A percentile compares a stretch with the other conserved stretches of the same genome.
Evolutionary conservation across 148 eudicot species (phyloP).

Genomic region (Camellia granthamiana): DNA sequence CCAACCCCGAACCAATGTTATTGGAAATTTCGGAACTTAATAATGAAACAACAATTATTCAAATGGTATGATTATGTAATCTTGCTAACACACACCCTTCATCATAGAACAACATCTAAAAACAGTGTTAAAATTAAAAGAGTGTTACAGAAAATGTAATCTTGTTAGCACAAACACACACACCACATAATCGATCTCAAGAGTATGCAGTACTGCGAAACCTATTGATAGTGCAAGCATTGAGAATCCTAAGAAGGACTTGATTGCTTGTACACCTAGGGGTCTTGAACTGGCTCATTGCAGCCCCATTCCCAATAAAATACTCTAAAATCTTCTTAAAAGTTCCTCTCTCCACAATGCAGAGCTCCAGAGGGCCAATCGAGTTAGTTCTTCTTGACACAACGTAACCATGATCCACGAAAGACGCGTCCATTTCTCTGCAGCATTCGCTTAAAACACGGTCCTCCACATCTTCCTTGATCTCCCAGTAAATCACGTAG

Average conservation of each 20-base stretch:
- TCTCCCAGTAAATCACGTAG: constrained; percentile 76
- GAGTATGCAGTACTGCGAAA: constrained; percentile 55
- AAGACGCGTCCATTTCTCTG: constrained; percentile 59
- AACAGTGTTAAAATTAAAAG: no score
- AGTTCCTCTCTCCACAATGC: constrained; percentile 61
- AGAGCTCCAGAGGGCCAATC: constrained; percentile 67
- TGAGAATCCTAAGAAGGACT: constrained; percentile 43
- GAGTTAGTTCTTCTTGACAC: constrained; percentile 56
- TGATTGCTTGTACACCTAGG: constrained; percentile 63
- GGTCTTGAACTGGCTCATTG: constrained; percentile 78
- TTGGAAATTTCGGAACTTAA: no score
- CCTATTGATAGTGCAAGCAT: constrained; percentile 43
- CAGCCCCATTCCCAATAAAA: constrained; percentile 61
- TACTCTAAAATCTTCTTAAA: constrained; percentile 61
- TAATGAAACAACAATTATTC: no score
- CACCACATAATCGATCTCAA: neutral
- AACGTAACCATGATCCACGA: constrained; percentile 66
- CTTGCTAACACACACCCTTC: no score
- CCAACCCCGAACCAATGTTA: no score
- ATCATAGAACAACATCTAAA: no score
- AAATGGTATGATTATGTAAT: no score
- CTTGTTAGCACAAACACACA: no score
- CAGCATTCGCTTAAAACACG: constrained; percentile 46
- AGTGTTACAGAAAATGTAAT: no score
- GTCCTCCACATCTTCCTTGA: constrained; percentile 56